Percentiles rank a stretch among this genome's conserved stretches.
These are phyloP conservation scores for Daldinia decipiens DNA, from an alignment of 495 filamentous ascomycete species.

Conservation along the genomic window DNA sequence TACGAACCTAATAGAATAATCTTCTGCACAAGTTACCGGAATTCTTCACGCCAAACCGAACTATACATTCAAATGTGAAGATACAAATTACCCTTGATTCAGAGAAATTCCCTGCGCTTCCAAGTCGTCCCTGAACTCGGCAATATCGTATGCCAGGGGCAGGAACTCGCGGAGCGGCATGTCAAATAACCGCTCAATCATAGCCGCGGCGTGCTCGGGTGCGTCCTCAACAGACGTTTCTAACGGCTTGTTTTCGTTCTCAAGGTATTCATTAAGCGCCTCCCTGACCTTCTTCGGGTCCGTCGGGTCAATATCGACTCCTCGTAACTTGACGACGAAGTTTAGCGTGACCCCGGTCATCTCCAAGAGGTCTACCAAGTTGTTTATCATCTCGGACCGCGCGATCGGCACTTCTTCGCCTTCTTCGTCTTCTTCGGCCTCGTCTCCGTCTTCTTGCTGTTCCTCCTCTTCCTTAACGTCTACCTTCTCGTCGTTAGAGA, in stretches of 20 bases:
- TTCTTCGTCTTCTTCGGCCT: neutral
- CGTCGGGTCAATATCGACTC: conserved; percentile 2
- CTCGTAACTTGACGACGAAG: conserved; percentile 4
- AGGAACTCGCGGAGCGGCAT: conserved; percentile 14
- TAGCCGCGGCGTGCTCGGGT: neutral
- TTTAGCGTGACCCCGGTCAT: conserved; percentile 1
- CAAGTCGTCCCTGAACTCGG: neutral
- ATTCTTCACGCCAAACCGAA: neutral
- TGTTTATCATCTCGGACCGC: neutral
- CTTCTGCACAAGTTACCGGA: neutral
- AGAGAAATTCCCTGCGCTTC: neutral
- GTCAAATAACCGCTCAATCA: conserved; percentile 1
- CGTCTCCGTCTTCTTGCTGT: neutral
- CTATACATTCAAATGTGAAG: neutral
- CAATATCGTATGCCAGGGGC: neutral
- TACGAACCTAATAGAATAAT: neutral
- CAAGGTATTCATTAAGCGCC: neutral
- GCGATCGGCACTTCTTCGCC: neutral
- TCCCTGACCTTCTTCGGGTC: neutral
- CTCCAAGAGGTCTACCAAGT: conserved; percentile 5
- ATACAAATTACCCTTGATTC: neutral
- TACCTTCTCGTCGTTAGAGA: neutral
- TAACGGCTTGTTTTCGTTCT: neutral
- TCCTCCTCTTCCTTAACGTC: neutral
- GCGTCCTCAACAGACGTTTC: neutral